Evolutionary conservation across 2,329 filamentous ascomycete species (phyloP).

Genomic region (Didymella lethalis): DNA sequence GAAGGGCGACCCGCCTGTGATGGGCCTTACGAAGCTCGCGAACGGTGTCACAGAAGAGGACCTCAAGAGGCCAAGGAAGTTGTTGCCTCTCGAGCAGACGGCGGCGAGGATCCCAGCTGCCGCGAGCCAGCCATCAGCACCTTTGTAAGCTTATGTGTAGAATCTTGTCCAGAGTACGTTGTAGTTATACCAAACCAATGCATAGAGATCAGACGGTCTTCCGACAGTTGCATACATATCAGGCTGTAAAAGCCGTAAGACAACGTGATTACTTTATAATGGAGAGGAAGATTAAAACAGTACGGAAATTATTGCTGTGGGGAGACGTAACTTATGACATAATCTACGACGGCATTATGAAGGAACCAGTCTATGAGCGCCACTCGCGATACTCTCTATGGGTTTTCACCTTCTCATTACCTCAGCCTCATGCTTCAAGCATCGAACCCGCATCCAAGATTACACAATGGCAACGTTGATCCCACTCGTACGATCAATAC

Average conservation of each 20-base stretch:
- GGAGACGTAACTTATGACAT: too few species aligned
- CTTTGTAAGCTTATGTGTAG: conserved; percentile 22
- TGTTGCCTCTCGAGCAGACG: conserved; percentile 64
- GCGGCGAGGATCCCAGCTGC: conserved; percentile 71
- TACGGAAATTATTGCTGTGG: too few species aligned
- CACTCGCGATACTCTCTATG: too few species aligned
- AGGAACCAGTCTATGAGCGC: too few species aligned
- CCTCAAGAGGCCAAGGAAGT: conserved; percentile 79
- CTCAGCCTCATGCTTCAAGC: too few species aligned
- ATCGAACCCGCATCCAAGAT: too few species aligned
- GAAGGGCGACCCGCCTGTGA: conserved; percentile 87
- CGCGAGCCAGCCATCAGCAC: conserved; percentile 12
- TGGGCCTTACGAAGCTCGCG: conserved; percentile 88
- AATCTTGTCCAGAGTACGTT: conserved; percentile 3
- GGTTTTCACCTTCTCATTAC: too few species aligned
- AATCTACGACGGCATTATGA: too few species aligned
- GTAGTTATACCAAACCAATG: conserved; percentile 4
- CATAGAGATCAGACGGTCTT: not conserved
- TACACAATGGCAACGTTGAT: not conserved
- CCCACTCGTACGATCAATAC: not conserved
- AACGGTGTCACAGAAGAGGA: conserved; percentile 83
- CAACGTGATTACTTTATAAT: too few species aligned
- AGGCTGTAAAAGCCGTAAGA: too few species aligned
- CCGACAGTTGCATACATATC: too few species aligned
- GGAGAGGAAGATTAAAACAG: too few species aligned